phyloP scores from a whole-genome alignment of 2,329 filamentous ascomycete species.

The Ceratocystis colombiana region DNA sequence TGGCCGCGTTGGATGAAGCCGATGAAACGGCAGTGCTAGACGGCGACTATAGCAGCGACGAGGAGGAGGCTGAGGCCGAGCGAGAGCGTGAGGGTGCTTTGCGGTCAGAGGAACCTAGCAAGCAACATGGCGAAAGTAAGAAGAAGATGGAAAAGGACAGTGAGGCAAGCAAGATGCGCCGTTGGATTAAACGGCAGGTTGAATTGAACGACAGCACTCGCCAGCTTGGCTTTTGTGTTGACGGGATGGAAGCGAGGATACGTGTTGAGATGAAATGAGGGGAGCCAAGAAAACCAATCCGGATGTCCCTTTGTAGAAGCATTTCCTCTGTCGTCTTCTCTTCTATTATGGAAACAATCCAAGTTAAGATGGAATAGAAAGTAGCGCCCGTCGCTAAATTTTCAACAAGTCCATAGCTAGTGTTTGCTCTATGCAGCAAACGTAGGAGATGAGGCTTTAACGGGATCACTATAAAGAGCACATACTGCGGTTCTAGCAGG shows the following conservation, averaged over 20 bases:
- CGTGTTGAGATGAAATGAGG: slow-evolving; percentile 40
- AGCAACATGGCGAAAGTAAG: slow-evolving; percentile 26
- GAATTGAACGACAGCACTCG: slow-evolving; percentile 70
- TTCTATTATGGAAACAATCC: no score
- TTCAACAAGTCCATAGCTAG: not conserved
- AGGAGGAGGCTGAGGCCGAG: slow-evolving; percentile 38
- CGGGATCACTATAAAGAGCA: not conserved
- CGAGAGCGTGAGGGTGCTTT: slow-evolving; percentile 30
- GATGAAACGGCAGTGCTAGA: slow-evolving; percentile 39
- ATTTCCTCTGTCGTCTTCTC: not conserved
- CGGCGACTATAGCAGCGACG: slow-evolving; percentile 44
- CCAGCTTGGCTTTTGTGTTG: slow-evolving; percentile 73
- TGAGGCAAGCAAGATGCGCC: slow-evolving; percentile 37
- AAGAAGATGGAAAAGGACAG: slow-evolving; percentile 31
- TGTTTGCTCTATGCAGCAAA: slow-evolving; percentile 6
- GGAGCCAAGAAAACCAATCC: not conserved
- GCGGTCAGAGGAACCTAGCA: slow-evolving; percentile 25
- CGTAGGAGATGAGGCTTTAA: not conserved
- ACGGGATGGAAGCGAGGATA: slow-evolving; percentile 59
- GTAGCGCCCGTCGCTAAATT: not conserved
- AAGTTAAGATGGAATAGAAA: slow-evolving; percentile 2
- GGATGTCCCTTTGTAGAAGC: not conserved
- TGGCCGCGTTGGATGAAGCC: slow-evolving; percentile 51
- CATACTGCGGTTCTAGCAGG: not conserved
- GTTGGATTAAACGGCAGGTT: slow-evolving; percentile 68